Evolutionary conservation across 2,329 filamentous ascomycete species (phyloP).

Genomic region (Coccinonectria pachysandricola): DNA sequence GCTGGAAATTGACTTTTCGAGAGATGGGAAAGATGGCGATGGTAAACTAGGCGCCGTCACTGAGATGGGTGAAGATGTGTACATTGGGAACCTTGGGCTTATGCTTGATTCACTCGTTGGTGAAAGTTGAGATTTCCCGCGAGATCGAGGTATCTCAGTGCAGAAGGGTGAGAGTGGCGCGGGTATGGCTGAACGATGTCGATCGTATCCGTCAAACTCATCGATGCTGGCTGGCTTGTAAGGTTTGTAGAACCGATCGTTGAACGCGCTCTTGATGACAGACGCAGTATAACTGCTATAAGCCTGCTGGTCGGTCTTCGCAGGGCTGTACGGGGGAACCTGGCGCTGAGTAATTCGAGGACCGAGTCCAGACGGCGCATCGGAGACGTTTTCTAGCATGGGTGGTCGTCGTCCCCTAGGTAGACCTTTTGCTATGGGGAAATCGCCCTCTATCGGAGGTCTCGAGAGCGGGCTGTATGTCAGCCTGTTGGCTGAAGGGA

Average conservation of each 20-base stretch:
- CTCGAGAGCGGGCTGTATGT: conserved; percentile 19
- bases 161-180: conserved; percentile 23
- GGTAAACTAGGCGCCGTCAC: conserved; percentile 23
- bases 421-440: conserved; percentile 24
- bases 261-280: conserved; percentile 1
- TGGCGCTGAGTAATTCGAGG: conserved; percentile 14
- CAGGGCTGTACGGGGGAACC: conserved; percentile 13
- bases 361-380: conserved; percentile 7
- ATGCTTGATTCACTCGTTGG: conserved; percentile 3
- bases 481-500: conserved; percentile 7
- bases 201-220: conserved; percentile 17
- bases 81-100: conserved; percentile 11
- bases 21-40: conserved; percentile 26
- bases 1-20: conserved; percentile 24
- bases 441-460: conserved; percentile 22
- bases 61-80: conserved; percentile 20
- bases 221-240: conserved; percentile 18
- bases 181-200: conserved; percentile 25
- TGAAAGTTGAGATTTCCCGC: too few relatives aligned
- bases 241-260: conserved; percentile 2
- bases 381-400: conserved; percentile 2
- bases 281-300: conserved; percentile 5
- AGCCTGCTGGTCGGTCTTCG: conserved; percentile 6
- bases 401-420: conserved; percentile 24
- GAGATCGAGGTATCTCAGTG: conserved; percentile 6